Evolutionary conservation across 1,284 basidiomycete species (phyloP).

Genomic region (Chalciporus sp.): DNA sequence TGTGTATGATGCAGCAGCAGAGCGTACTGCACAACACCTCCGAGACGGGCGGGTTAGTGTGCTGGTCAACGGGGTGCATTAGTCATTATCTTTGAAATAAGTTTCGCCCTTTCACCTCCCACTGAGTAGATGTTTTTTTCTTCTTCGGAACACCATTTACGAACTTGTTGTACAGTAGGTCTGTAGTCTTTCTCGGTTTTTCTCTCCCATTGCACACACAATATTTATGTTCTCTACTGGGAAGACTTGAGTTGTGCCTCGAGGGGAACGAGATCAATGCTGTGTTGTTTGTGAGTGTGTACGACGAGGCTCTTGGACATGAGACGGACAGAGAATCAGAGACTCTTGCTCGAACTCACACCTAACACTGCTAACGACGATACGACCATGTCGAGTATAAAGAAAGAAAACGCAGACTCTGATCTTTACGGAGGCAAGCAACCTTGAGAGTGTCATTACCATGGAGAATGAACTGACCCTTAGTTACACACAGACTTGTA

Average conservation of each 20-base stretch:
- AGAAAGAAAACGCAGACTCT: slow-evolving; percentile 37
- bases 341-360: neutral
- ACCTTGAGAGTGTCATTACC: neutral
- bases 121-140: slow-evolving; percentile 18
- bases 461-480: slow-evolving; percentile 7
- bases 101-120: slow-evolving; percentile 1
- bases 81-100: slow-evolving; percentile 4
- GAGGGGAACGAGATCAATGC: slow-evolving; percentile 5
- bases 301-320: neutral
- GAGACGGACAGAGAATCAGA: no score
- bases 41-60: slow-evolving; percentile 41
- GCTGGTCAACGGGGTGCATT: slow-evolving; percentile 44
- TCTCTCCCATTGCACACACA: neutral
- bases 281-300: slow-evolving; percentile 31
- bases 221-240: slow-evolving; percentile 25
- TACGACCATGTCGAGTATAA: slow-evolving; percentile 24
- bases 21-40: slow-evolving; percentile 65
- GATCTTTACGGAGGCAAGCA: slow-evolving; percentile 41
- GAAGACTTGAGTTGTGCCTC: neutral
- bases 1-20: slow-evolving; percentile 81
- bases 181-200: slow-evolving; percentile 17
- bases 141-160: slow-evolving; percentile 20
- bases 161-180: slow-evolving; percentile 32
- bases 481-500: slow-evolving; percentile 38
- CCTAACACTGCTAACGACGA: neutral